Percentiles rank a stretch among this genome's conserved stretches.
Evolutionary conservation across 1,139 yeast genomes (phyloP).

Genomic region (Scheffersomyces segobiensis): DNA sequence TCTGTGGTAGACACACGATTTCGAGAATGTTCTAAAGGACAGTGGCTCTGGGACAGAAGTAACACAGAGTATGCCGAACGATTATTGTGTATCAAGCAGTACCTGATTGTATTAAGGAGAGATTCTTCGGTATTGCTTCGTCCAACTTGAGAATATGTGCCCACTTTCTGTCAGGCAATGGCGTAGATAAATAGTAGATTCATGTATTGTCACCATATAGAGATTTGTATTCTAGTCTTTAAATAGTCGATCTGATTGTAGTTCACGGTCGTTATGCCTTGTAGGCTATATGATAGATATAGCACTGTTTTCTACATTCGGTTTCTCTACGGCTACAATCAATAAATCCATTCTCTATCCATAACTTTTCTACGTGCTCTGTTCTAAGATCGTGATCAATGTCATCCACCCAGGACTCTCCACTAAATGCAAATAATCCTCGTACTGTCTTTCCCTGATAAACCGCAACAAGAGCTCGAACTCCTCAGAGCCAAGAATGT

Average conservation of each 20-base stretch:
- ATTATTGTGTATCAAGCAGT: not conserved
- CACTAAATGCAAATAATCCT: constrained; percentile 54
- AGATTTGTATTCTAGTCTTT: not conserved
- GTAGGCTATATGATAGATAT: not conserved
- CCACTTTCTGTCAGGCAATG: not conserved
- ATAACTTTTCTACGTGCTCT: constrained; percentile 19
- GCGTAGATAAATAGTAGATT: not conserved
- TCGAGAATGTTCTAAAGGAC: not conserved
- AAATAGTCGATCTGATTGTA: not conserved
- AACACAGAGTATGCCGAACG: not conserved
- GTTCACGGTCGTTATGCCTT: not conserved
- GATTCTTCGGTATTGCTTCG: not conserved
- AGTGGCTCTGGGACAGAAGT: not conserved
- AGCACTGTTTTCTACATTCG: not conserved
- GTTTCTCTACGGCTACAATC: not conserved
- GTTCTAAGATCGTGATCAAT: constrained; percentile 57
- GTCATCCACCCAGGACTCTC: constrained; percentile 80
- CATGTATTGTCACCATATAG: not conserved
- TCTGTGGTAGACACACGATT: not conserved
- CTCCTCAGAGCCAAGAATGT: constrained; percentile 56
- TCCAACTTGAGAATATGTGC: not conserved
- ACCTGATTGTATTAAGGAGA: too few species aligned
- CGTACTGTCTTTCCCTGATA: constrained; percentile 36
- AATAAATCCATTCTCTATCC: not conserved
- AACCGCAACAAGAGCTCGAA: constrained; percentile 45